Base-by-base conservation (phyloP, 257 asterid genomes). In the Solanum sitiens region DNA sequence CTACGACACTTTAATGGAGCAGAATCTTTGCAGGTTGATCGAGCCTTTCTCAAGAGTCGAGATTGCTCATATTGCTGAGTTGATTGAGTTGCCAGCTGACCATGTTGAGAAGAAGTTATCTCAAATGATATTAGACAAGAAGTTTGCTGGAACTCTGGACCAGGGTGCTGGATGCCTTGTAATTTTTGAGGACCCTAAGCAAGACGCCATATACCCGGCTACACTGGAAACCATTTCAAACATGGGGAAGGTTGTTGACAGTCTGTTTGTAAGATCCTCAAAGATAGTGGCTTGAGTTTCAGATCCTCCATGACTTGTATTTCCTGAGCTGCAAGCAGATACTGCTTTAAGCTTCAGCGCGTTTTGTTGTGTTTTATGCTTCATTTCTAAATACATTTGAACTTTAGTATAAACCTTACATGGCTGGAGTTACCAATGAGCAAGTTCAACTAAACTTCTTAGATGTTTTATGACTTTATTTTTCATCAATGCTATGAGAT, bases 111-210 rank as follows among this genome's bases (percentile, higher is more conserved):
- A 90, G 92, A 92, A 92, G 83, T 63, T 92, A 21, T 90, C 93
- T 40, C 91, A 90, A 86, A 92, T 92, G 93, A 92, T 92, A 65
- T 86, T 92, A 86, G 93, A 92, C 73, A 92, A 90, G 92, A 90
- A 90, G 88, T 92, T 92, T 39, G 93, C 93, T 3, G 93, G 93
- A 9, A 91, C 93, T 71, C 86, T 91, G 77, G 92, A 91, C 89
- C 93, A 91, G 75, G 93, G 93, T 35, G 92, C 93, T 27, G 93
- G 93, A 83, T 91, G 92, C 87, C 93, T 91, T 67, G 89, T 91
- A 30, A 90, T 91, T 59, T 91, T 91, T 25, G 93, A 91, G 30
- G 93, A 91, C 73, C 93, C 91, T 1, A 91, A 91, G 90, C 87
- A 90, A 20, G 93, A 90, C n/a, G 92, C 92, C 21, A 90, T 91